A percentile compares a stretch with the other conserved stretches of the same genome.
Evolutionary conservation across 2,329 filamentous ascomycete genomes (phyloP).

Genomic region (Chrysoporthe austroafricana): DNA sequence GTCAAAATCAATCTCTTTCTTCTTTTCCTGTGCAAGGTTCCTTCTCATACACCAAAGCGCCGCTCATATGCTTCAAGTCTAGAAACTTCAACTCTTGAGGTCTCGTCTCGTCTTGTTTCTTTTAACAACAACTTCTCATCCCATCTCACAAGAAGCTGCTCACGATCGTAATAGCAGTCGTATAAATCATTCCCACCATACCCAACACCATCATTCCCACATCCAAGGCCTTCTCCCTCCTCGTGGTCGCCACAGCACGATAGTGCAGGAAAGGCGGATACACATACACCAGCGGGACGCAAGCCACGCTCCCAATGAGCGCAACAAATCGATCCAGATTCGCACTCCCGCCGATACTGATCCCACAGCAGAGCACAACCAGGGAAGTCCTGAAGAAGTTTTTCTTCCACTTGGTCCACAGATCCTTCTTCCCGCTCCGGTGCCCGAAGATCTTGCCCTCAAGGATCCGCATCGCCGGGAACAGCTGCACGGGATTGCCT

Average conservation of each 20-base stretch:
- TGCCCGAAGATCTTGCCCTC: constrained; percentile 70
- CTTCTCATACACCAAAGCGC: constrained; percentile 11
- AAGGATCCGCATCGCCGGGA: constrained; percentile 73
- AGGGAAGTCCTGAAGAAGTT: constrained; percentile 65
- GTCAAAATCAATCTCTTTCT: background rate
- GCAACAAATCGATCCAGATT: constrained; percentile 77
- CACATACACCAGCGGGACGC: constrained; percentile 76
- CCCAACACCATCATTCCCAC: constrained; percentile 66
- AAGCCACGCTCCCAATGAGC: constrained; percentile 73
- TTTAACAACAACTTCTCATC: background rate
- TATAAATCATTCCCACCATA: constrained; percentile 70
- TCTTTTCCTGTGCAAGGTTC: background rate
- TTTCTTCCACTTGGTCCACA: constrained; percentile 75
- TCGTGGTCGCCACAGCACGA: constrained; percentile 64
- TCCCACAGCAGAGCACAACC: constrained; percentile 60
- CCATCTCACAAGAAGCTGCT: constrained; percentile 42
- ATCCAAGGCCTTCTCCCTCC: constrained; percentile 61
- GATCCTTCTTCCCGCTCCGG: constrained; percentile 67
- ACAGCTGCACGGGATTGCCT: constrained; percentile 74
- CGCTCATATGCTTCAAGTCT: constrained; percentile 12
- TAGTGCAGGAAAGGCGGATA: constrained; percentile 75
- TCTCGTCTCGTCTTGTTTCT: background rate
- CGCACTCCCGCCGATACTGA: constrained; percentile 67
- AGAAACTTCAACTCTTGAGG: background rate
- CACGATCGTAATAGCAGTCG: constrained; percentile 64